Evolutionary conservation across 805 yeast genomes (phyloP).

Genomic region (Candida ovalis): DNA sequence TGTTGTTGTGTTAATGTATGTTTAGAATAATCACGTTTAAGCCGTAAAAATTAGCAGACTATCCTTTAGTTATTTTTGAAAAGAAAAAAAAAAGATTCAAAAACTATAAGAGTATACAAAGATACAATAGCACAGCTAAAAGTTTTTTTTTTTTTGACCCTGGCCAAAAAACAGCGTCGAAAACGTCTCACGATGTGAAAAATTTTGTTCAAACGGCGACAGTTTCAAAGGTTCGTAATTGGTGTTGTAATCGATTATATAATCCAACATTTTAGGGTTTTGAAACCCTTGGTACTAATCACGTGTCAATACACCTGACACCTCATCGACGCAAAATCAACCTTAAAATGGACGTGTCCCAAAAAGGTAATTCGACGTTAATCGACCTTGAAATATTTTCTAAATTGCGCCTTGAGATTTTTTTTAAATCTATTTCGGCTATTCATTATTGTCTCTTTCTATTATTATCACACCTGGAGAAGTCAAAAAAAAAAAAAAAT

Average conservation of each 20-base stretch:
- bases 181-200: background rate
- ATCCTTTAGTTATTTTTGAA: constrained; percentile 51
- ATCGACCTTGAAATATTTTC: background rate
- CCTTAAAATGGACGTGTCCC: background rate
- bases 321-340: background rate
- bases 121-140: background rate
- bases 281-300: background rate
- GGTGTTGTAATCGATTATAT: background rate
- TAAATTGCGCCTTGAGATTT: background rate
- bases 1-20: constrained; percentile 11
- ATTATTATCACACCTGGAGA: background rate
- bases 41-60: constrained; percentile 66
- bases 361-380: constrained; percentile 1
- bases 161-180: background rate
- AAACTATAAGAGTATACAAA: background rate
- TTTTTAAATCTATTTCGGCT: background rate
- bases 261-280: background rate
- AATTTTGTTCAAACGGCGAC: background rate
- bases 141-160: no score
- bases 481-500: no score
- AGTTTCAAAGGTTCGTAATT: background rate
- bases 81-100: background rate
- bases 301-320: background rate
- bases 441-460: background rate
- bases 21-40: constrained; percentile 75